Percentiles rank a stretch among this genome's conserved stretches.
Conservation (phyloP, 208 protist species). For the Wallacemonas collosoma region DNA sequence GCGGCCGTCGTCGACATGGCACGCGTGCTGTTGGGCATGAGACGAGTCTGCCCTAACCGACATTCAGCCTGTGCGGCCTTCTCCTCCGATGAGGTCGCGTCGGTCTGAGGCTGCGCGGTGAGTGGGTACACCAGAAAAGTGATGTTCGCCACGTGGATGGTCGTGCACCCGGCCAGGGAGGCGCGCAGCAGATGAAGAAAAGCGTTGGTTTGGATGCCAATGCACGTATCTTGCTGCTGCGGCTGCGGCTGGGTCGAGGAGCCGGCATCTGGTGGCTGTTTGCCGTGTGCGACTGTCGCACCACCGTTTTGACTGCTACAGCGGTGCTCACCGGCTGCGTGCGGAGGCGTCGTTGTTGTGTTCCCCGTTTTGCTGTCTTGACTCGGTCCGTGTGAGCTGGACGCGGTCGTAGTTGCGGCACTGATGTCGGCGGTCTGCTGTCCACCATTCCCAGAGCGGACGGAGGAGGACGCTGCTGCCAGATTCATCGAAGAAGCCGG, state of each 20-base stretch:
- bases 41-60: neutral
- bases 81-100: neutral
- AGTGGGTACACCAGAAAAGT: conserved; percentile 78
- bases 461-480: neutral
- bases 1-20: conserved; percentile 21
- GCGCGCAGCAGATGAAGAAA: conserved; percentile 71
- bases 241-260: neutral
- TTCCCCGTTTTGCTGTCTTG: neutral
- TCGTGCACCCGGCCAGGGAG: conserved; percentile 57
- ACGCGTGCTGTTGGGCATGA: conserved; percentile 7
- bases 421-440: neutral
- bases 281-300: neutral
- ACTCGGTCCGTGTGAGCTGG: conserved; percentile 16
- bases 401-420: neutral
- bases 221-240: conserved; percentile 39
- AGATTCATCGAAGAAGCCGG: conserved; percentile 28
- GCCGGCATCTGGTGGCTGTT: too few relatives aligned
- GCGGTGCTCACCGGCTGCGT: neutral
- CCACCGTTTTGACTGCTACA: neutral
- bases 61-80: neutral
- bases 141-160: conserved; percentile 68
- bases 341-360: neutral
- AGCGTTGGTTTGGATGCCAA: conserved; percentile 60
- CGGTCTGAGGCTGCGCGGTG: conserved; percentile 1
- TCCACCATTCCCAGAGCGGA: neutral